Evolutionary conservation across 192 early-diverging fungal genomes (phyloP).

Genomic region (Backusella luteola): DNA sequence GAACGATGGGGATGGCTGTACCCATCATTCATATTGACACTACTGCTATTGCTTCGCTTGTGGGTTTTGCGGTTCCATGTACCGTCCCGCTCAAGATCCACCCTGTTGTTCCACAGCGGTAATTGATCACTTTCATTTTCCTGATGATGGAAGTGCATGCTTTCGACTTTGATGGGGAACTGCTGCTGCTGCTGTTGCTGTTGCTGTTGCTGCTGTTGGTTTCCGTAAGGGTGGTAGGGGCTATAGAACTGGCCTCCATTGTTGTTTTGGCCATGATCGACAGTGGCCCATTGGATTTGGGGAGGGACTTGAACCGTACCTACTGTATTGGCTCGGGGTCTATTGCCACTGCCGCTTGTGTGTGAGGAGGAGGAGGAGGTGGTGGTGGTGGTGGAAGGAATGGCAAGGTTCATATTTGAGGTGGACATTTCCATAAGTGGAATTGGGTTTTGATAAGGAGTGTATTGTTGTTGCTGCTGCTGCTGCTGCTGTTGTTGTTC

Average conservation of each 20-base stretch:
- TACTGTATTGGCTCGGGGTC: conserved; percentile 41
- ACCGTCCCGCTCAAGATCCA: conserved; percentile 11
- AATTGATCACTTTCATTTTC: background rate
- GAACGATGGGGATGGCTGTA: background rate
- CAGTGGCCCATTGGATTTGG: conserved; percentile 30
- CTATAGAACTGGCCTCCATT: background rate
- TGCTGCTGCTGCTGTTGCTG: conserved; percentile 30
- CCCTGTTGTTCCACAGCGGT: background rate
- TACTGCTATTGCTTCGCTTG: conserved; percentile 18
- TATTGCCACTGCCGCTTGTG: conserved; percentile 3
- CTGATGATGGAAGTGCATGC: background rate
- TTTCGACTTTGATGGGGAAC: background rate
- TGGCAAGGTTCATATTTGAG: background rate
- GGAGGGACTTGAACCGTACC: conserved; percentile 37
- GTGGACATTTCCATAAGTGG: background rate
- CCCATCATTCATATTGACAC: background rate
- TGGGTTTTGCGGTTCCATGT: conserved; percentile 7
- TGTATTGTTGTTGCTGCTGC: background rate
- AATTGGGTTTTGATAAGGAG: background rate
- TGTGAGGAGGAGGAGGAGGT: background rate
- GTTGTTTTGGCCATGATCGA: conserved; percentile 10
- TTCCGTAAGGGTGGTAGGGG: conserved; percentile 2
- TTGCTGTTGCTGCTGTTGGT: conserved; percentile 3
- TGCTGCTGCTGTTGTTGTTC: background rate
- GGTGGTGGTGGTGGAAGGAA: background rate